Base-by-base conservation (phyloP, 1,284 basidiomycete genomes). In the Chondrostereum purpureum region DNA sequence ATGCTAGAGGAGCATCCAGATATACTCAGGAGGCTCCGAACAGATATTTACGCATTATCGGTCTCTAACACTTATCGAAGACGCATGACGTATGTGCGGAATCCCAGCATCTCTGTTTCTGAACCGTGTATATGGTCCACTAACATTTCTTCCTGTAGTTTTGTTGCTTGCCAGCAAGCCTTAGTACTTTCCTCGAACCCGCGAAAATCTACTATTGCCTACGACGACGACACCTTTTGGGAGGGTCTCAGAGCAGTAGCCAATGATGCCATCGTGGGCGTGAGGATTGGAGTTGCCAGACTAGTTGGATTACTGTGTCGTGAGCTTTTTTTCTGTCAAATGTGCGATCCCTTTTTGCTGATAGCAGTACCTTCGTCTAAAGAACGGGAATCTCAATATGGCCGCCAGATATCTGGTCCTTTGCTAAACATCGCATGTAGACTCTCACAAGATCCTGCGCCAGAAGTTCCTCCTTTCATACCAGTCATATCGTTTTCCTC, bases 231-330 rank as follows among this genome's bases (percentile, higher is more conserved):
- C 46, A 56, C 72, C 37, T 77, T 86, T 50, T 77, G 91, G 61
- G 64, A 70, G 39, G 65, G 72, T 12, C 64, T 96, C 10, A 64
- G 69, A 22, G 58, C 61, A 39, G 72, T 96, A 39, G 77, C 78
- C 12, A 58, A 68, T 27, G 91, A 95, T 58, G 61, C 58, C n/a
- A 80, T 97, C 18, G 71, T 91, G 41, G 92, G 93, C 55, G 92
- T 98, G 39, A 78, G 92, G 35, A 90, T 97, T 47, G 85, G 81
- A 5, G 73, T 94, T 1, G 84, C 92, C 11, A 77, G 88, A 37
- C 70, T 88, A 22, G 65, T 81, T 16, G 75, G 76, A 31, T 60
- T 66, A 35, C 62, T 84, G 41, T 75, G 69, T 53, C 70, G 80
- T 78, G 59, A 59, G 75, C 64, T 50, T 35, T 52, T 41, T 55